phyloP scores from a whole-genome alignment of 441 rosid species.

The Geranium incanum region DNA sequence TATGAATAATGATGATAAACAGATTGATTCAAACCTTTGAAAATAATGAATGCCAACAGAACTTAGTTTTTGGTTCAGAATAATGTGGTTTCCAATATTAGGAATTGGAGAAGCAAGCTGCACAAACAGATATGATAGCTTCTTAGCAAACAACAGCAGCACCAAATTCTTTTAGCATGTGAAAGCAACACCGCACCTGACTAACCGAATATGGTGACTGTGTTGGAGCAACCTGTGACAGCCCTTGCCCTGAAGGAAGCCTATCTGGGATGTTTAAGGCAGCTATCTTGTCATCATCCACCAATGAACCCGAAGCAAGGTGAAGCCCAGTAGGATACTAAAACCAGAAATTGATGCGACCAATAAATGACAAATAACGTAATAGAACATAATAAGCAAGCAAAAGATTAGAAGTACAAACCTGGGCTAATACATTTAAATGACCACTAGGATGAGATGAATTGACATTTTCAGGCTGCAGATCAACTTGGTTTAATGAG shows the following conservation, averaged over 20 bases:
- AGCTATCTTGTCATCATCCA: slow-evolving; percentile 82
- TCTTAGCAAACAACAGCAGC: slow-evolving; percentile 19
- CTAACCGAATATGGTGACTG: slow-evolving; percentile 62
- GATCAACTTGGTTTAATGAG: slow-evolving; percentile 63
- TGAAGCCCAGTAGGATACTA: slow-evolving; percentile 73
- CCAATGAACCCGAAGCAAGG: slow-evolving; percentile 52
- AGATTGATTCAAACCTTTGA: slow-evolving; percentile 59
- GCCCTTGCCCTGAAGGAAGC: slow-evolving; percentile 75
- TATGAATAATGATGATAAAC: slow-evolving; percentile 11
- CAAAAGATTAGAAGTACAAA: slow-evolving; percentile 25
- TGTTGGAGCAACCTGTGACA: slow-evolving; percentile 68
- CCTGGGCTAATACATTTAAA: slow-evolving; percentile 70
- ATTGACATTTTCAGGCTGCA: slow-evolving; percentile 72
- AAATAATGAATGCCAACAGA: slow-evolving; percentile 68
- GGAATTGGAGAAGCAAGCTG: slow-evolving; percentile 77
- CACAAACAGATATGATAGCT: slow-evolving; percentile 23
- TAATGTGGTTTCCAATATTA: slow-evolving; percentile 75
- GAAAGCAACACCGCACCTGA: slow-evolving; percentile 40
- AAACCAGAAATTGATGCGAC: slow-evolving; percentile 14
- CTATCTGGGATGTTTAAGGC: slow-evolving; percentile 74
- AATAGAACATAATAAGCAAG: slow-evolving; percentile 6
- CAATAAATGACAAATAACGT: neutral
- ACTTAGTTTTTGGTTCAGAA: slow-evolving; percentile 73
- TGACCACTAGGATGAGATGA: slow-evolving; percentile 63
- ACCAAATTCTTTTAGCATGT: slow-evolving; percentile 1